These are phyloP conservation scores for Umbilicus rupestris DNA, from an alignment of 164 flowering plant genomes.

Conservation along the genomic window DNA sequence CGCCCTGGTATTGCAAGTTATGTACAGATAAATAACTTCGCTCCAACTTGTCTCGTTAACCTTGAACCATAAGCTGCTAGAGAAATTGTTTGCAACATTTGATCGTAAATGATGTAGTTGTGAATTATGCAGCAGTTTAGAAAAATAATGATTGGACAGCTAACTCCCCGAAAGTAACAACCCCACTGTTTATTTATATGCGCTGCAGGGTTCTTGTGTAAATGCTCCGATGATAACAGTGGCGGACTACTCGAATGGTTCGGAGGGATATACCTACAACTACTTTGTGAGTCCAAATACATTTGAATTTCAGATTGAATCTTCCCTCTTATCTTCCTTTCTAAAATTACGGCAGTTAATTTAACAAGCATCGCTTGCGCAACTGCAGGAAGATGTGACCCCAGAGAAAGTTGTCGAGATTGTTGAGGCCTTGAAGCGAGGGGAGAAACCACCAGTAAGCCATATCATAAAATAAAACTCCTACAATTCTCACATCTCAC, in stretches of 20 bases:
- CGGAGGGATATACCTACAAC: constrained; percentile 94
- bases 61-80: too few relatives aligned
- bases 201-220: constrained; percentile 82
- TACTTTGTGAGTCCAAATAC: constrained; percentile 52
- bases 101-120: too few relatives aligned
- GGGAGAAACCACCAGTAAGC: constrained; percentile 86
- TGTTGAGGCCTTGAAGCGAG: constrained; percentile 76
- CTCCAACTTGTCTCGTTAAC: too few relatives aligned
- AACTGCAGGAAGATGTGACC: constrained; percentile 83
- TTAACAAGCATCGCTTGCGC: constrained; percentile 7
- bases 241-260: constrained; percentile 93
- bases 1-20: too few relatives aligned
- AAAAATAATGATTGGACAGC: too few relatives aligned
- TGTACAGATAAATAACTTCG: too few relatives aligned
- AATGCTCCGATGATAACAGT: constrained; percentile 99
- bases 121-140: too few relatives aligned
- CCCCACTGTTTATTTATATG: too few relatives aligned
- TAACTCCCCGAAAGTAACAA: too few relatives aligned
- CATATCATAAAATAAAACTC: neutral
- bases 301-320: neutral
- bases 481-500: too few relatives aligned
- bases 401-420: constrained; percentile 87
- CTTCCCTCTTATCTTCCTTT: neutral
- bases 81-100: too few relatives aligned
- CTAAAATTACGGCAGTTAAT: neutral